Percentiles rank a stretch among this genome's conserved stretches.
Evolutionary conservation across 148 eudicot genomes (phyloP).

Genomic region (Salicornia ramosissima): DNA sequence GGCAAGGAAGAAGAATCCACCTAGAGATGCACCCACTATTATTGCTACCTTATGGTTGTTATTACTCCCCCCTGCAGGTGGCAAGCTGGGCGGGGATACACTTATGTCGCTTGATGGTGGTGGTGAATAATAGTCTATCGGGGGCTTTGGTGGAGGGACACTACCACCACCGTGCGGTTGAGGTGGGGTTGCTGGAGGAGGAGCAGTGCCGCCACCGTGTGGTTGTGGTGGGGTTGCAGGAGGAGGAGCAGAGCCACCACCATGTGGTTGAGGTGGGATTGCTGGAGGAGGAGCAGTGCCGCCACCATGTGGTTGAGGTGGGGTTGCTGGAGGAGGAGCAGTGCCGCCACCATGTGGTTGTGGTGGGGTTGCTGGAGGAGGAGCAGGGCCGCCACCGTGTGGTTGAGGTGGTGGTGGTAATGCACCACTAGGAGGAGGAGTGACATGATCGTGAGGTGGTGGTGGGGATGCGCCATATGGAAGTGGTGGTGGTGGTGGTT

Average conservation of each 20-base stretch:
- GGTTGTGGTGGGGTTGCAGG: conserved; percentile 11
- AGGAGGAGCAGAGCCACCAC: background rate
- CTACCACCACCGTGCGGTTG: conserved; percentile 30
- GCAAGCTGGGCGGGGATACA: background rate
- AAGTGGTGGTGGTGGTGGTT: conserved; percentile 14
- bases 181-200: conserved; percentile 18
- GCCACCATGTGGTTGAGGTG: conserved; percentile 29
- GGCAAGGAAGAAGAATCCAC: conserved; percentile 56
- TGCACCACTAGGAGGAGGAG: background rate
- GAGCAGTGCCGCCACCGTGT: conserved; percentile 10
- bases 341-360: conserved; percentile 10
- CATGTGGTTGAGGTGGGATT: conserved; percentile 24
- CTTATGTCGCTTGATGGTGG: conserved; percentile 29
- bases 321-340: conserved; percentile 20
- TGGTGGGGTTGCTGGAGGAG: background rate
- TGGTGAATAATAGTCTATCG: conserved; percentile 10
- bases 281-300: conserved; percentile 7
- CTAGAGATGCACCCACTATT: conserved; percentile 47
- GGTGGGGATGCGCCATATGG: background rate
- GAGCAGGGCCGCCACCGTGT: background rate
- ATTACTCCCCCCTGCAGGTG: background rate
- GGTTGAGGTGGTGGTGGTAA: conserved; percentile 19
- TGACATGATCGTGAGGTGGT: conserved; percentile 2
- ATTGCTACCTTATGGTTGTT: conserved; percentile 34
- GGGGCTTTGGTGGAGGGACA: background rate